Base-by-base conservation (phyloP, 192 early-diverging fungal species). In the Kappamyces sp. region DNA sequence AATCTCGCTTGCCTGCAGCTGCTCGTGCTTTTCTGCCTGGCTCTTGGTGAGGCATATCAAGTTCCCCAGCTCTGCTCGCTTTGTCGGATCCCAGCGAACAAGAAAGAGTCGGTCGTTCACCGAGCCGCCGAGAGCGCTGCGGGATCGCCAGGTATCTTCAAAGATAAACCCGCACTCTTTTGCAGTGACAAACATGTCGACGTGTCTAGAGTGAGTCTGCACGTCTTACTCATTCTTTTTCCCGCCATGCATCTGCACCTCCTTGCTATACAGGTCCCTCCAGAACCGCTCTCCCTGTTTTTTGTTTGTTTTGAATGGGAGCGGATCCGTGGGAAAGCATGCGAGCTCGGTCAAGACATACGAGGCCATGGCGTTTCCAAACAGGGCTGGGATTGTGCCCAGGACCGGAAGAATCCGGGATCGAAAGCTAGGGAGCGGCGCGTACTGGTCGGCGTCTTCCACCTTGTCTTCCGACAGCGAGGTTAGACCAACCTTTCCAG, bases 321-420 rank as follows among this genome's bases (percentile, higher is more conserved):
- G 36, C 15, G 78, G 78, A 29, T 62, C 59, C 43, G 66, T 73
- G 22, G 40, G 47, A 47, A 59, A 80, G 12, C 54, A 61, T 11
- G 67, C 78, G 4, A 80, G 59, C 48, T 76, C 60, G 5, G 73
- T 77, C 41, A 91, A 76, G 3, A 94, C 87, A 65, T 92, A 85
- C 0, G 90, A 88, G 7, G 89, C 94, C 77, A 96, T 87, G 6
- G 88, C 76, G 65, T 87, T 89, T 41, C 94, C 96, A 75, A 99
- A 99, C 61, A 96, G 84, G 12, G 91, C 90, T 0, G 96, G 96
- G 49, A 99, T 72, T 1, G 95, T 94, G 39, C 90, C 91, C 45
- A 82, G 64, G 1, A 82, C 75, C 45, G 64, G 43, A 9, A 67
- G 14, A 15, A 67, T 45, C 74, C 81, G 85, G n/a, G 88, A 81